Percentiles rank a stretch among this genome's conserved stretches.
These are phyloP conservation scores for Kalmanozyma brasiliensis DNA, from an alignment of 1,284 basidiomycete species.

Conservation along the genomic window DNA sequence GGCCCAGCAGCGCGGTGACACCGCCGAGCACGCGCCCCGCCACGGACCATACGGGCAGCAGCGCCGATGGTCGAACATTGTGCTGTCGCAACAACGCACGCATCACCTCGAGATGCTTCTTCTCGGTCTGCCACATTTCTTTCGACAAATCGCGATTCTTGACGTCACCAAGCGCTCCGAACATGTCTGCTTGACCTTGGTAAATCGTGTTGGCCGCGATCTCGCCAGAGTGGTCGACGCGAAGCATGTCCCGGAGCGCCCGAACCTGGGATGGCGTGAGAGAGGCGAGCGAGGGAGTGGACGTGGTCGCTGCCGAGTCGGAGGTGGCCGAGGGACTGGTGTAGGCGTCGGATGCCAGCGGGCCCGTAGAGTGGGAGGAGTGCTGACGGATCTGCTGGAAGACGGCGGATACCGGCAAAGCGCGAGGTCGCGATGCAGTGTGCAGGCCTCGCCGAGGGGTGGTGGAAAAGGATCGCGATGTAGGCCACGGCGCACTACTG, in stretches of 20 bases:
- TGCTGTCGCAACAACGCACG: conserved; percentile 85
- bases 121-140: conserved; percentile 98
- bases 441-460: background rate
- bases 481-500: conserved; percentile 13
- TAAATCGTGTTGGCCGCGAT: conserved; percentile 68
- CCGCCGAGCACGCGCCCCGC: conserved; percentile 87
- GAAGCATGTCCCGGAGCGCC: conserved; percentile 60
- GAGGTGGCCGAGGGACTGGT: conserved; percentile 7
- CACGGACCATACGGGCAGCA: conserved; percentile 84
- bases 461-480: conserved; percentile 7
- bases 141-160: conserved; percentile 69
- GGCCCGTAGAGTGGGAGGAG: conserved; percentile 13
- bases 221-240: conserved; percentile 67
- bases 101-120: conserved; percentile 88
- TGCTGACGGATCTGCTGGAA: conserved; percentile 16
- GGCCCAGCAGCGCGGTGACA: conserved; percentile 85
- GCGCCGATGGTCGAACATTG: conserved; percentile 81
- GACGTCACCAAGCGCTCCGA: conserved; percentile 52
- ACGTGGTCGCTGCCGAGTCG: conserved; percentile 18
- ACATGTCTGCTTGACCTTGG: conserved; percentile 64
- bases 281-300: conserved; percentile 38
- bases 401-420: too few species aligned
- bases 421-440: conserved; percentile 3
- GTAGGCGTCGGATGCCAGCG: conserved; percentile 53
- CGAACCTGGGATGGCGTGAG: conserved; percentile 44